Percentiles rank a stretch among this genome's conserved stretches.
These are phyloP conservation scores for Potentilla sterilis DNA, from an alignment of 306 rosid species.

Conservation along the genomic window DNA sequence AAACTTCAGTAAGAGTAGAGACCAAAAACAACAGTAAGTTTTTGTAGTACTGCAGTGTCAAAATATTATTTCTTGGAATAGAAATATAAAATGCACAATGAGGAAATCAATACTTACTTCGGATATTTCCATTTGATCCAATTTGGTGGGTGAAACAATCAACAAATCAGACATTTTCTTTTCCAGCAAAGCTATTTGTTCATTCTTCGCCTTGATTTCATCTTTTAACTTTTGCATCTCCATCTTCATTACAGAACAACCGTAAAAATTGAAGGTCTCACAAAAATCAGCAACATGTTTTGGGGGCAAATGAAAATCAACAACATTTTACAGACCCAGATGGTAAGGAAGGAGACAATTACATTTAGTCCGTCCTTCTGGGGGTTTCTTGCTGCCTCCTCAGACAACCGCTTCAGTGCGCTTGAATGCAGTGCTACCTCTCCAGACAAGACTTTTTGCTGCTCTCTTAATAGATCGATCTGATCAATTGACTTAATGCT, in stretches of 20 bases:
- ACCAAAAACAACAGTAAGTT: not conserved
- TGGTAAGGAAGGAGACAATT: conserved; percentile 29
- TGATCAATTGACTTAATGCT: conserved; percentile 75
- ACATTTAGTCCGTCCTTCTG: conserved; percentile 63
- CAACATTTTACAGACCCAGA: conserved; percentile 20
- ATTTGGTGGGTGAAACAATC: conserved; percentile 45
- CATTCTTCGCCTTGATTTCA: conserved; percentile 69
- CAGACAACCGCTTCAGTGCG: conserved; percentile 82
- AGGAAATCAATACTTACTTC: conserved; percentile 48
- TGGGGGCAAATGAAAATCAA: conserved; percentile 1
- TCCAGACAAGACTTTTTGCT: conserved; percentile 79
- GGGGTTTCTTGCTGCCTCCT: conserved; percentile 71
- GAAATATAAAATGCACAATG: not conserved
- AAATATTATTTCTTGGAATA: not conserved
- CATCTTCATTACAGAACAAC: conserved; percentile 39
- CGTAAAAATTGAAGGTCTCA: conserved; percentile 32
- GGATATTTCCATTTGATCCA: conserved; percentile 61
- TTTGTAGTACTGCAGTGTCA: not conserved
- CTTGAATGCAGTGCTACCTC: conserved; percentile 94
- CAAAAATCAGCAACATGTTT: conserved; percentile 23
- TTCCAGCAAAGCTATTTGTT: conserved; percentile 78
- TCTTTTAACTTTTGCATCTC: conserved; percentile 71
- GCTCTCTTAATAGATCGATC: conserved; percentile 90
- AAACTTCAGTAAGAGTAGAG: not conserved
- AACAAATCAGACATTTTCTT: conserved; percentile 62